Percentiles rank a stretch among this genome's conserved stretches.
phyloP scores from a whole-genome alignment of 1,284 basidiomycete species.

The Cutaneotrichosporon sp. region DNA sequence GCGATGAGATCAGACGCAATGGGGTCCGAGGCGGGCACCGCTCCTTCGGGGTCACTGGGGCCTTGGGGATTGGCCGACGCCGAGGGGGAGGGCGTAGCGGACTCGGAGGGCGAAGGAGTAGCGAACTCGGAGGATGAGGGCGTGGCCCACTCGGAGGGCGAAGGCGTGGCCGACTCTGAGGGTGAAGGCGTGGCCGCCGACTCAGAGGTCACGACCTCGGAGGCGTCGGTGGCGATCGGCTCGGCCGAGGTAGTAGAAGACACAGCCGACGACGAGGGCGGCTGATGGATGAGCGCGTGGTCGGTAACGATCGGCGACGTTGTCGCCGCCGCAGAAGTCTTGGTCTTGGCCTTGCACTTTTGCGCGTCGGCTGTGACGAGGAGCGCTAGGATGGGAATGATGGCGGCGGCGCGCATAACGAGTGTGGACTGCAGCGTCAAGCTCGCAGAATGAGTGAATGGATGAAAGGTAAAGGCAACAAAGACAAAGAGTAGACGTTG shows the following conservation, averaged over 20 bases:
- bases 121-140: not conserved
- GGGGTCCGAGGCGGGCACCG: not conserved
- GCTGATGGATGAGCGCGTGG: constrained; percentile 1
- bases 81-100: not conserved
- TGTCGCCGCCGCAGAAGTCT: not conserved
- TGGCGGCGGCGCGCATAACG: constrained; percentile 7
- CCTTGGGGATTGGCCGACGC: not conserved
- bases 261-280: not conserved
- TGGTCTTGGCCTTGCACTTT: constrained; percentile 6
- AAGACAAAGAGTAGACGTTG: not conserved
- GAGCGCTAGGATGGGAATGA: constrained; percentile 5
- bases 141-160: not conserved
- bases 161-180: not conserved
- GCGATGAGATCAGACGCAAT: not conserved
- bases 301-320: not conserved
- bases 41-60: not conserved
- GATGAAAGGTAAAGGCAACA: too few species aligned
- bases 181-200: not conserved
- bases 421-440: constrained; percentile 3
- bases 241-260: too few species aligned
- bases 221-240: too few species aligned
- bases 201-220: too few species aligned
- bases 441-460: not conserved
- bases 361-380: constrained; percentile 7
- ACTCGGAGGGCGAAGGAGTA: not conserved